Evolutionary conservation across 164 flowering plant genomes (phyloP).

Genomic region (Chimonanthus salicifolius): DNA sequence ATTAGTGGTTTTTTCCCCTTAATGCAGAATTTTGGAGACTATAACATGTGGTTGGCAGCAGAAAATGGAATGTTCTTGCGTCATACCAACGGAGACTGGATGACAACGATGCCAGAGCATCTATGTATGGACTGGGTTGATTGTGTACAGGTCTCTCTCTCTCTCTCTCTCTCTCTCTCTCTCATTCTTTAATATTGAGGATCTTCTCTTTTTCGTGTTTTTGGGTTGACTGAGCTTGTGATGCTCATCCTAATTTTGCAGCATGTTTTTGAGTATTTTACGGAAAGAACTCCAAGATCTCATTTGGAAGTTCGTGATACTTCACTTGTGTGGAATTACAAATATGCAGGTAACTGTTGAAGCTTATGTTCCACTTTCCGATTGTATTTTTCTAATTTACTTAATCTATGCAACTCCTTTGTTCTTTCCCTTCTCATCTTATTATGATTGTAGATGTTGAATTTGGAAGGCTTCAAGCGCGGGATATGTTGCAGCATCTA

Average conservation of each 20-base stretch:
- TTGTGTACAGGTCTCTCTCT: slow-evolving; percentile 59
- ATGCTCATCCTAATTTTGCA: slow-evolving; percentile 26
- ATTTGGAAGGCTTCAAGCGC: slow-evolving; percentile 95
- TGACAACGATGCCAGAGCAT: slow-evolving; percentile 88
- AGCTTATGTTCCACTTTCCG: background rate
- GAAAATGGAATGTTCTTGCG: slow-evolving; percentile 89
- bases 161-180: background rate
- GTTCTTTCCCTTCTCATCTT: slow-evolving; percentile 9
- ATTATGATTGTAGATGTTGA: slow-evolving; percentile 42
- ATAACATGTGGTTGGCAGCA: slow-evolving; percentile 82
- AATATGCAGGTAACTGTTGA: slow-evolving; percentile 68
- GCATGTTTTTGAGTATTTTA: slow-evolving; percentile 87
- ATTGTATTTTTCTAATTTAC: background rate
- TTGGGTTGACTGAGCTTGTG: background rate
- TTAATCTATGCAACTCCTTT: background rate
- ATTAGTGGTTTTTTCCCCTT: slow-evolving; percentile 10
- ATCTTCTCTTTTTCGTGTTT: background rate
- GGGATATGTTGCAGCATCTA: slow-evolving; percentile 96
- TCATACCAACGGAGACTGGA: slow-evolving; percentile 59
- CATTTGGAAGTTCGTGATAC: slow-evolving; percentile 78
- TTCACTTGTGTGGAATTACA: slow-evolving; percentile 96
- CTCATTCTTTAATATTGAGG: background rate
- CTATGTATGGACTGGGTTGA: slow-evolving; percentile 82
- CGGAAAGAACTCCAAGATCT: slow-evolving; percentile 93
- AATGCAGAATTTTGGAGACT: slow-evolving; percentile 78